Conservation (phyloP, 2,329 filamentous ascomycete genomes). For the Cladophialophora carrionii region DNA sequence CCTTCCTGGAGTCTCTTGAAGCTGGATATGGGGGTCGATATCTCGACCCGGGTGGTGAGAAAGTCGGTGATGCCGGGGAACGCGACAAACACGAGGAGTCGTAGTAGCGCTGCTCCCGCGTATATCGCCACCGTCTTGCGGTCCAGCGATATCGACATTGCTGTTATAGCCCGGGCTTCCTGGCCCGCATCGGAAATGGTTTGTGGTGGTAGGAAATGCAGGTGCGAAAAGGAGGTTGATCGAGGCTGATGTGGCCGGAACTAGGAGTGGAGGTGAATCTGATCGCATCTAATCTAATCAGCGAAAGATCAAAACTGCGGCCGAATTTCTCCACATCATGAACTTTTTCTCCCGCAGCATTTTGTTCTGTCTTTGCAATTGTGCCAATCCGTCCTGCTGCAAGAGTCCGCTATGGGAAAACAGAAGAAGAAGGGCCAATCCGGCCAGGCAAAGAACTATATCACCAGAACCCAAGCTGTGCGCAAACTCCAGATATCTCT, state of each 20-base stretch:
- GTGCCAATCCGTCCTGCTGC: neutral
- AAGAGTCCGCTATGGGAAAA: conserved; percentile 61
- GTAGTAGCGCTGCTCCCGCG: conserved; percentile 72
- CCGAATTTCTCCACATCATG: conserved; percentile 6
- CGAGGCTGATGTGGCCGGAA: conserved; percentile 21
- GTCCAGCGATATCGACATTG: conserved; percentile 55
- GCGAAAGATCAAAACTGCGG: neutral
- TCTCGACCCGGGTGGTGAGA: conserved; percentile 87
- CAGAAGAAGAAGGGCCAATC: conserved; percentile 91
- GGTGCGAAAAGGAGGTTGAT: conserved; percentile 21
- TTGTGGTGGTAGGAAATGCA: neutral
- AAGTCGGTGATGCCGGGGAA: conserved; percentile 85
- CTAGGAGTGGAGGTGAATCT: conserved; percentile 1
- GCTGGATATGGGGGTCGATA: conserved; percentile 95
- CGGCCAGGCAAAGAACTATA: conserved; percentile 96
- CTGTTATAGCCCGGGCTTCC: conserved; percentile 7
- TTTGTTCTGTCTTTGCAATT: conserved; percentile 14
- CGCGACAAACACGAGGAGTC: conserved; percentile 75
- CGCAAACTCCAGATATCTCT: conserved; percentile 97
- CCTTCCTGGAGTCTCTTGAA: conserved; percentile 99
- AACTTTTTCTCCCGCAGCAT: conserved; percentile 22
- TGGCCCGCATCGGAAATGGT: conserved; percentile 4
- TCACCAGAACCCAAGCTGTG: conserved; percentile 94
- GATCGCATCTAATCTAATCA: conserved; percentile 1
- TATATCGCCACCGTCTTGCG: conserved; percentile 70